Conservation (phyloP, 2,329 filamentous ascomycete genomes). For the Chrysoporthe puriensis region DNA sequence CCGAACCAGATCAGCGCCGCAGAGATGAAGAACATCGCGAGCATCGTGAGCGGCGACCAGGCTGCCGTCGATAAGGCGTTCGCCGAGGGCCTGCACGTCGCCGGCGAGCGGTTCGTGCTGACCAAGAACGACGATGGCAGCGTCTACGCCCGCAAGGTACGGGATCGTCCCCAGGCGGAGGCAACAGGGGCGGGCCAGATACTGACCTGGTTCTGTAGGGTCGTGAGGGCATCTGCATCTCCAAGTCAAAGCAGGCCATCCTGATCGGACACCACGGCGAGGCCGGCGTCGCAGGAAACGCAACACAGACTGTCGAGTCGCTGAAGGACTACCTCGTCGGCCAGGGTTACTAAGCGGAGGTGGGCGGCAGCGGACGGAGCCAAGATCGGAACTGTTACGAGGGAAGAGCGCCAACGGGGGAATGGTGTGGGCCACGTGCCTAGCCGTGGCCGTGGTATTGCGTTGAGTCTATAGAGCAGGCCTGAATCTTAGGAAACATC, state of each 20-base stretch:
- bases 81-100: conserved; percentile 74
- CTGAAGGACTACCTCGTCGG: conserved; percentile 86
- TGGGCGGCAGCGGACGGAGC: conserved; percentile 26
- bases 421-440: conserved; percentile 17
- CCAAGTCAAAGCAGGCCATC: conserved; percentile 87
- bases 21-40: conserved; percentile 63
- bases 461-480: conserved; percentile 30
- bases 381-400: not conserved
- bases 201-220: conserved; percentile 50
- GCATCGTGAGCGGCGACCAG: conserved; percentile 51
- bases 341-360: conserved; percentile 67
- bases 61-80: conserved; percentile 68
- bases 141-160: conserved; percentile 85
- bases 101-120: conserved; percentile 77
- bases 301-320: conserved; percentile 77
- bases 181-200: not conserved
- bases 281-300: conserved; percentile 71
- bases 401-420: conserved; percentile 9
- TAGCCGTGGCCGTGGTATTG: conserved; percentile 20
- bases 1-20: conserved; percentile 54
- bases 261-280: conserved; percentile 88
- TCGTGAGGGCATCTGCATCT: conserved; percentile 78
- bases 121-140: conserved; percentile 76
- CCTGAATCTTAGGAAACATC: conserved; percentile 25
- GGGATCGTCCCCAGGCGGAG: conserved; percentile 28